Conservation (phyloP, 768 basidiomycete genomes). For the Leccinum imitatum region DNA sequence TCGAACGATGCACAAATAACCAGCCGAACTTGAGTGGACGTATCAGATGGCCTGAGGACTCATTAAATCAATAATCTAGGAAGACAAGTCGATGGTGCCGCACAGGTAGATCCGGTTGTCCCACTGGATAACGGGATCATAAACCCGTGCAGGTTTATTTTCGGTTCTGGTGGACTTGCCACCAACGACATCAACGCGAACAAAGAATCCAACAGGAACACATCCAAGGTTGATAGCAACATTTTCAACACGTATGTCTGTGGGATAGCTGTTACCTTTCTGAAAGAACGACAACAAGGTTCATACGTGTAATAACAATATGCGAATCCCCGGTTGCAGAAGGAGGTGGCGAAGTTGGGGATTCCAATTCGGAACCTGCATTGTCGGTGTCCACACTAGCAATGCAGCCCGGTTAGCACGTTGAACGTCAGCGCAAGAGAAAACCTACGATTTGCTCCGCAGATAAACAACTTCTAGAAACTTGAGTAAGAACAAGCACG, state of each 20-base stretch:
- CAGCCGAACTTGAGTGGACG: not conserved
- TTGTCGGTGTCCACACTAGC: not conserved
- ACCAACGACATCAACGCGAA: constrained; percentile 4
- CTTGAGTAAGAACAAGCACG: not conserved
- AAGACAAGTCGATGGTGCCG: not conserved
- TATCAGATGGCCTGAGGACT: not conserved
- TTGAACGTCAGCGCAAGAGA: not conserved
- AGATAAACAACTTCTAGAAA: constrained; percentile 3
- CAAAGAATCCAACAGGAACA: constrained; percentile 19
- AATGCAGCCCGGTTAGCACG: not conserved
- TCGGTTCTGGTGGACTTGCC: constrained; percentile 3
- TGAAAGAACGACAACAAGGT: too few species aligned
- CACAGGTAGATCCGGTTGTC: constrained; percentile 1
- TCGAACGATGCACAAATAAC: not conserved
- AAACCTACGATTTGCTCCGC: not conserved
- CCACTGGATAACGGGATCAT: constrained; percentile 13
- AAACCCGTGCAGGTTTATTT: constrained; percentile 1
- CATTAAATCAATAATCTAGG: not conserved
- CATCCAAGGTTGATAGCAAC: constrained; percentile 7
- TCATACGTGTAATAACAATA: too few species aligned
- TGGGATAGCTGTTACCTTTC: too few species aligned
- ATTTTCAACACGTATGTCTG: constrained; percentile 14
- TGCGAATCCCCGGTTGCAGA: too few species aligned
- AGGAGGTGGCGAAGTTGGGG: not conserved
- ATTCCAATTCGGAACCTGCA: not conserved